Conservation (phyloP, 352 stramenopile genomes). For the Blastocystis sp. region DNA sequence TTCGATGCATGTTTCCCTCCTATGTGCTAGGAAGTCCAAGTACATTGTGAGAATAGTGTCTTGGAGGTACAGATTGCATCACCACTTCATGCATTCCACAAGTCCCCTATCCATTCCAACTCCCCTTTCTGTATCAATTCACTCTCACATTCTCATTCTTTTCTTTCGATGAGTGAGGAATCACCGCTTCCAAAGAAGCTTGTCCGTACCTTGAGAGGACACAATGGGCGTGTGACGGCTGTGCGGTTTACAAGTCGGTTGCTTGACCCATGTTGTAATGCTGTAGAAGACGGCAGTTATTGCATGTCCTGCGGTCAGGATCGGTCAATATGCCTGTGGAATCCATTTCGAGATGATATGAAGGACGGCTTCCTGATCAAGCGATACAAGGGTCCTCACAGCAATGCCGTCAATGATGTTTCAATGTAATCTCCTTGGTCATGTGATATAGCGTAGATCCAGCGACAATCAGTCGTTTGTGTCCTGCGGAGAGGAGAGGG, state of each 20-base stretch:
- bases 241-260: slow-evolving; percentile 52
- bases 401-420: slow-evolving; percentile 64
- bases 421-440: slow-evolving; percentile 10
- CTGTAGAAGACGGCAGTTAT: slow-evolving; percentile 66
- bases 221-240: slow-evolving; percentile 41
- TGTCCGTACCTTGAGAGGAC: slow-evolving; percentile 33
- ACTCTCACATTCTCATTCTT: too few relatives aligned
- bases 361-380: slow-evolving; percentile 69
- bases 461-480: slow-evolving; percentile 56
- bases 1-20: too few relatives aligned
- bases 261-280: not conserved
- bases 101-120: too few relatives aligned
- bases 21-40: too few relatives aligned
- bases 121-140: too few relatives aligned
- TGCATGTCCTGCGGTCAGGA: slow-evolving; percentile 67
- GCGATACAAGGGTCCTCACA: slow-evolving; percentile 66
- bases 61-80: too few relatives aligned
- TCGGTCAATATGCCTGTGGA: slow-evolving; percentile 67
- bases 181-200: slow-evolving; percentile 2
- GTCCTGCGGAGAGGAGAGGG: slow-evolving; percentile 59
- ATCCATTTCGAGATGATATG: slow-evolving; percentile 66
- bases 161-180: not conserved
- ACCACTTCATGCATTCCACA: too few relatives aligned
- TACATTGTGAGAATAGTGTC: too few relatives aligned
- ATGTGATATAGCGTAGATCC: slow-evolving; percentile 2